Conservation (phyloP, 164 flowering plant genomes). For the Tetracentron sinense region DNA sequence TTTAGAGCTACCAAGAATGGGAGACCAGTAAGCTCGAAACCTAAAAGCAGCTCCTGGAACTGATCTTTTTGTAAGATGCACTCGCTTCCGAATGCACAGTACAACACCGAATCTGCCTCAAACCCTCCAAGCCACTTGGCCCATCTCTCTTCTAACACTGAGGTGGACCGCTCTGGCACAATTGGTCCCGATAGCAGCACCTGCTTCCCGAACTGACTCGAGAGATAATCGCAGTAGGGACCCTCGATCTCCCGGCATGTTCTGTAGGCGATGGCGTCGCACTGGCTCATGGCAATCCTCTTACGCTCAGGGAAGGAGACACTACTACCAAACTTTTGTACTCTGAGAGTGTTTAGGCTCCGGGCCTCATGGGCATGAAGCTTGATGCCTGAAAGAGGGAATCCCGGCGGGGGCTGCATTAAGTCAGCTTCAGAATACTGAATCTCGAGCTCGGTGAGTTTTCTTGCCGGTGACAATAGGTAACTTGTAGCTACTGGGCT, state of each 20-base stretch:
- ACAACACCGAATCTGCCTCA: conserved; percentile 15
- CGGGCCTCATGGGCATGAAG: conserved; percentile 25
- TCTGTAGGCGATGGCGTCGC: conserved; percentile 41
- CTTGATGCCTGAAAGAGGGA: conserved; percentile 28
- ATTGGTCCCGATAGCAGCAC: conserved; percentile 31
- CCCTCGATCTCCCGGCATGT: conserved; percentile 50
- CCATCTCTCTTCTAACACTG: conserved; percentile 25
- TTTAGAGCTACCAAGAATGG: conserved; percentile 35
- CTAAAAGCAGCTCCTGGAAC: too few species aligned
- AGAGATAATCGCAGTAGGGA: conserved; percentile 27
- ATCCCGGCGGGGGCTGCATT: too few species aligned
- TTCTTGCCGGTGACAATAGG: conserved; percentile 21
- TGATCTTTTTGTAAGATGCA: conserved; percentile 20
- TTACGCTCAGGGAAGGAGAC: conserved; percentile 29
- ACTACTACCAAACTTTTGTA: conserved; percentile 25
- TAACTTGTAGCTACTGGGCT: conserved; percentile 24
- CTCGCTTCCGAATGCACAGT: too few species aligned
- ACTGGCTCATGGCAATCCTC: conserved; percentile 9
- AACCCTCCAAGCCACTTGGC: conserved; percentile 20
- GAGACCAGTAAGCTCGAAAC: too few species aligned
- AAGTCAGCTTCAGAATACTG: conserved; percentile 23
- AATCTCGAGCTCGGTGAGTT: background rate
- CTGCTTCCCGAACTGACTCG: conserved; percentile 21
- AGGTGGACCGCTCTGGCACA: conserved; percentile 20
- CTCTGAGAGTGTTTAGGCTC: conserved; percentile 8